Evolutionary conservation across 805 yeast species (phyloP), one percentile per base, ranked within the genome.

Genomic region (Saccharomycopsis fodiens): DNA sequence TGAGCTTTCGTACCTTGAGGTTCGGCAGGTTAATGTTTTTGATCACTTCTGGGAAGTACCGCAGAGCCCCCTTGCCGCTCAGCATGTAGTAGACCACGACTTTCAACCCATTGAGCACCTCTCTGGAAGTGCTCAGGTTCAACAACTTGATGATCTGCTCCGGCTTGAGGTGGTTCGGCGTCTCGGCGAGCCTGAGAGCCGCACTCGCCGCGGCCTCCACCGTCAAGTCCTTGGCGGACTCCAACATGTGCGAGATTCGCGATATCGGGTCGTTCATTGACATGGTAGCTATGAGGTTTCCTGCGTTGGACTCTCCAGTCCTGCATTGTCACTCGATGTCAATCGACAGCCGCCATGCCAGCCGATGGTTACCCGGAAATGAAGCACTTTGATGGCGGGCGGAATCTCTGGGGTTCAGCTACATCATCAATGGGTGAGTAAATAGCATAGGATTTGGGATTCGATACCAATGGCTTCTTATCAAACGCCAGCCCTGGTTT

Each of bases 181-280:
- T 73, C 48, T 82, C 89, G 17, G 79, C 74, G 21, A 79, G 63
- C 50, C 78, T 68, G 4, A 82, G 73, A 1, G 86, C 74, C 0
- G 94, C 93, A 8, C 85, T 77, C 1, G 80, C 82, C 1, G 94
- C 93, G 1, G 94, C 94, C 54, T 84, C 93, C 41, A 84, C 68
- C 3, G 95, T 83, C 54, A 85, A 62, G 52, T 80, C 88, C 52
- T 78, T 74, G 20, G 22, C 40, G 12, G 40, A 37, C 15, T 37
- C 40, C 16, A 37, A 17, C 20, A 37, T 19, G 29, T 25, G 29
- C 6, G 29, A 25, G 6, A 25, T 25, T 10, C 29, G 29, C 6
- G 29, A 25, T 25, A 25, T 25, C 6, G 29, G 29, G 29, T 25
- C 29, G 29, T 25, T 25, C 10, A 25, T 25, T 10, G 29, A 25